phyloP scores from a whole-genome alignment of 306 rosid species.

The Argentina anserina region DNA sequence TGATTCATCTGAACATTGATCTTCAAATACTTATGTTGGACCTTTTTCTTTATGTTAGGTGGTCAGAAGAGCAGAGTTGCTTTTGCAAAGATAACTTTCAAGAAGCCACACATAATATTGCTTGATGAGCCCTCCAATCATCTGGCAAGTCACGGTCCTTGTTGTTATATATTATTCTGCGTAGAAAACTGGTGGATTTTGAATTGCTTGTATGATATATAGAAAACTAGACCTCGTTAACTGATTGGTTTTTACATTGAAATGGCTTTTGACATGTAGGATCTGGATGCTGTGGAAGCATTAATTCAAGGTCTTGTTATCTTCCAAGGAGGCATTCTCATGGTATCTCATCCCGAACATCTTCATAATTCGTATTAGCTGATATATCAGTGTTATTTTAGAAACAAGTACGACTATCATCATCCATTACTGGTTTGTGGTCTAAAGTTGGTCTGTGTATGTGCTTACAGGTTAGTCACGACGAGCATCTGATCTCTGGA shows the following conservation, averaged over 20 bases:
- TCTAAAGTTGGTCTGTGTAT: conserved; percentile 5
- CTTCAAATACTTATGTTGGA: conserved; percentile 5
- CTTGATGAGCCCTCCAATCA: conserved; percentile 99
- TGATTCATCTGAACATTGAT: not conserved
- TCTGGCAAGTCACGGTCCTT: conserved; percentile 47
- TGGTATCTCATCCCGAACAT: conserved; percentile 44
- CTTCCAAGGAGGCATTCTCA: conserved; percentile 99
- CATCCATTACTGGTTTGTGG: not conserved
- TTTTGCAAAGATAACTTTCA: conserved; percentile 93
- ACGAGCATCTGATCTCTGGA: conserved; percentile 96
- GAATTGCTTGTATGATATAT: not conserved
- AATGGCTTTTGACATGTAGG: conserved; percentile 44
- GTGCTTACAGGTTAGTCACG: conserved; percentile 87
- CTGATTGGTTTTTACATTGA: conserved; percentile 1
- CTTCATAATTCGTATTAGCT: not conserved
- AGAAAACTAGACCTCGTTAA: not conserved
- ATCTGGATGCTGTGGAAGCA: conserved; percentile 99
- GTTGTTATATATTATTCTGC: conserved; percentile 11
- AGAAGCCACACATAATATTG: conserved; percentile 93
- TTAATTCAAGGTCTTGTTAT: conserved; percentile 97
- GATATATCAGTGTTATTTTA: not conserved
- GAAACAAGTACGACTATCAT: not conserved
- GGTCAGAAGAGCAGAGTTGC: conserved; percentile 99
- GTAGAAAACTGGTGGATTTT: not conserved
- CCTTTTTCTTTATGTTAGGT: conserved; percentile 39